Conservation (phyloP, 305 asterid species). For the Fraxinus sp. region DNA sequence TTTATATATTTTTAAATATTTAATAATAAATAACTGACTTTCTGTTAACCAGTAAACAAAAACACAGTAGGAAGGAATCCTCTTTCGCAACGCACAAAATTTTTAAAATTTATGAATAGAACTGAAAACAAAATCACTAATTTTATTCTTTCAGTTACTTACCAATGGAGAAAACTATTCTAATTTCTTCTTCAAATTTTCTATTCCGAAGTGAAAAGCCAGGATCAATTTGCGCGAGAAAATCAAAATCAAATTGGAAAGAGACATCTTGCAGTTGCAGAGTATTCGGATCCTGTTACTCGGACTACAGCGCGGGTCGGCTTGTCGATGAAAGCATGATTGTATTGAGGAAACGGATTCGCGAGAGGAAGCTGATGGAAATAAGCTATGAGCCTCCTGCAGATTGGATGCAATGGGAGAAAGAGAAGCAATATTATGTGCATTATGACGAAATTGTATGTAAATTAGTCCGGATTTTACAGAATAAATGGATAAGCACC, state of each 20-base stretch:
- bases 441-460: slow-evolving; percentile 44
- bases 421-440: slow-evolving; percentile 46
- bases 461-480: slow-evolving; percentile 44
- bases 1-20: no score
- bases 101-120: no score
- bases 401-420: slow-evolving; percentile 64
- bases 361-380: not conserved
- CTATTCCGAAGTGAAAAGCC: not conserved
- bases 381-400: slow-evolving; percentile 19
- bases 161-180: not conserved
- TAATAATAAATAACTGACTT: no score
- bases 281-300: not conserved
- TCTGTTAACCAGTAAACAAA: no score
- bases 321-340: not conserved
- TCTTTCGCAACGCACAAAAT: no score
- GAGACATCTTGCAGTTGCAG: no score
- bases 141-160: not conserved
- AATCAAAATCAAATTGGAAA: no score
- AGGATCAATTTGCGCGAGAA: not conserved
- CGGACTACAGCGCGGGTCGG: not conserved
- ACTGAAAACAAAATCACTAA: no score
- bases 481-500: slow-evolving; percentile 45
- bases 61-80: no score
- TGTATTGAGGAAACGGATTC: not conserved
- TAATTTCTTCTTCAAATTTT: not conserved